Base-by-base conservation (phyloP, 2,329 filamentous ascomycete genomes). In the Beauveria australis region DNA sequence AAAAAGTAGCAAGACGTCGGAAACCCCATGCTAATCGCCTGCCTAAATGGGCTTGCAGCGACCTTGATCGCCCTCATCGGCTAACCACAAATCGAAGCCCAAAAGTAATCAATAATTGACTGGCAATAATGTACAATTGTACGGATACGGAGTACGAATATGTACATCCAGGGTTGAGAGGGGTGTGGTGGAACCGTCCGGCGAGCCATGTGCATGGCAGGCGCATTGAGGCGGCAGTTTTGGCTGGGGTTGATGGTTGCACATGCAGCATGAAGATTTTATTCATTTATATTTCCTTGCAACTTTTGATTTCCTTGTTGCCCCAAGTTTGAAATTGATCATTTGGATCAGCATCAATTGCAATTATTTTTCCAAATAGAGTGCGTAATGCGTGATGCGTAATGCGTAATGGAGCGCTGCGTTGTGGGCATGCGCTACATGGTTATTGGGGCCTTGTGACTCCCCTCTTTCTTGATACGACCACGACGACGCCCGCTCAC, bases 61-160 rank as follows among this genome's bases (percentile, higher is more conserved):
- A 58, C 55, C 46, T 58, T 49, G 55, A 58, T 58, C 55, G 33
- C 30, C 46, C 33, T 28, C 16, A 46, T 51, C 55, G 55, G 55
- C 46, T 49, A 43, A 40, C 44, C 16, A 51, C 30, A 40, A 49
- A 28, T 47, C 55, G 46, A 58, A 43, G 33, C 22, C 46, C 55
- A 47, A 47, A 51, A 22, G 22, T 48, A 28, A 48, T 40, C 19
- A 58, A 37, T 49, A 18, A 51, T 18, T 47, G 18, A 37, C 52
- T 43, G 52, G 8, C 18, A 55, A 30, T 33, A 22, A 53, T 22
- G 14, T n/a, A 18, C 18, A 18, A 18, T 30, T 49, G 26, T 18
- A 49, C 24, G 7, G 2, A 22, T 30, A 30, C 28, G 9, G 3
- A 4, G 14, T 18, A 28, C 26, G 26, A 28, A 28, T 28, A 43